Base-by-base conservation (phyloP, 352 stramenopile genomes). In the Phytopythium oedochilum region DNA sequence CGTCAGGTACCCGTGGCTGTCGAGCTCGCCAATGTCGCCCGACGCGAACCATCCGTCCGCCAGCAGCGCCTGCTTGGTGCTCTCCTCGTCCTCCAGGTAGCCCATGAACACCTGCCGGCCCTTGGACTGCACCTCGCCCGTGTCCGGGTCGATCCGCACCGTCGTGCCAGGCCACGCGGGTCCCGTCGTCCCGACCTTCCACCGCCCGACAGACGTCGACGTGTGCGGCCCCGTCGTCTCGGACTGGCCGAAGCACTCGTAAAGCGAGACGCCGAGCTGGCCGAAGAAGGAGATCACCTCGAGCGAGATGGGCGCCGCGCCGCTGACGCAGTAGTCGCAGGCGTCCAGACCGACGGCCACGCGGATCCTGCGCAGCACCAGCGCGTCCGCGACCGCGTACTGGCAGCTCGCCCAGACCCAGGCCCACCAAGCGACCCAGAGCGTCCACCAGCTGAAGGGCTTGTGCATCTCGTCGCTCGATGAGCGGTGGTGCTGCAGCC, bases 261-360 rank as follows among this genome's bases (percentile, higher is more conserved):
- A 88, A 26, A 98, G 78, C 42, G 82, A 86, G 34, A 98, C 95
- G 68, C 97, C 90, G 23, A 98, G 63, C 9, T 83, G 96, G 17
- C 69, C 75, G 62, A 97, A 96, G 66, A 97, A 98, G 42, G 75
- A 67, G 43, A 83, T 57, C 46, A 64, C 63, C 9, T 87, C 76
- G n/a, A 57, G 46, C 12, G 68, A 69, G 32, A 78, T 78, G 15
- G 72, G 60, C 36, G 90, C 91, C 5, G 88, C 92, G 18, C 74
- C 81, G 3, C 85, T 91, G 61, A 93, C 92, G 63, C 82, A 89
- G 42, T 68, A 70, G 39, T 73, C 73, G 67, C 75, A 88, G 45
- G 82, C 53, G 64, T 96, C 83, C 9, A 97, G 71, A 12, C 72
- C 72, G 26, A 96, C 66, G 17, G 73, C 73, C 10, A 74, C 56